Conservation (phyloP, 2,329 filamentous ascomycete genomes). For the Apiospora aurea region DNA sequence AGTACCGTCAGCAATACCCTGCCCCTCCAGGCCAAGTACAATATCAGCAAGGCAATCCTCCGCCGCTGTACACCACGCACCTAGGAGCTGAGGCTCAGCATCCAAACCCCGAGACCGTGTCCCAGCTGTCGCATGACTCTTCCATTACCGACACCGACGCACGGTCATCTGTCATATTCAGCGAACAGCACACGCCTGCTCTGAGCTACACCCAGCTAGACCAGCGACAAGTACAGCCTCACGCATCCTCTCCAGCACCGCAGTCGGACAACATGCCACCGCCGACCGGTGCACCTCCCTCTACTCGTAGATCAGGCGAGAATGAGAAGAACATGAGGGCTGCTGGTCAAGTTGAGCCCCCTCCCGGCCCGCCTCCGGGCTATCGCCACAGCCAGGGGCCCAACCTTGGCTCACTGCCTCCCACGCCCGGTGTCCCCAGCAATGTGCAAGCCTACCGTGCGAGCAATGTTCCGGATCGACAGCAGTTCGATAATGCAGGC, state of each 20-base stretch:
- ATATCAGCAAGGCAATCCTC: conserved; percentile 39
- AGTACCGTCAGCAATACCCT: conserved; percentile 43
- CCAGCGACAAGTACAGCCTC: conserved; percentile 35
- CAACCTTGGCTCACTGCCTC: conserved; percentile 52
- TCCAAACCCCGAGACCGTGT: conserved; percentile 65
- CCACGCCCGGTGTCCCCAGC: conserved; percentile 46
- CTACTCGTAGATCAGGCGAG: conserved; percentile 57
- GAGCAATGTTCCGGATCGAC: conserved; percentile 46
- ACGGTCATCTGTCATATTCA: conserved; percentile 49
- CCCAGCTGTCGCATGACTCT: conserved; percentile 69
- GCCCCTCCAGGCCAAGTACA: conserved; percentile 41
- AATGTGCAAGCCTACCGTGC: conserved; percentile 49
- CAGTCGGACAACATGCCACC: conserved; percentile 57
- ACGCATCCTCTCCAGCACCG: conserved; percentile 31
- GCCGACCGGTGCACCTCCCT: conserved; percentile 50
- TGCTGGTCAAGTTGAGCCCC: conserved; percentile 47
- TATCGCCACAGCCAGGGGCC: conserved; percentile 60
- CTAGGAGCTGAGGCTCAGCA: conserved; percentile 45
- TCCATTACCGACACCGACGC: conserved; percentile 59
- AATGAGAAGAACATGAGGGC: conserved; percentile 55
- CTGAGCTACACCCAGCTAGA: conserved; percentile 44
- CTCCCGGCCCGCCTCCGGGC: conserved; percentile 55
- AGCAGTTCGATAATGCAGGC: conserved; percentile 53
- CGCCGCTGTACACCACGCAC: conserved; percentile 38
- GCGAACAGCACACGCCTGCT: conserved; percentile 52